Evolutionary conservation across 2,329 filamentous ascomycete species (phyloP), one percentile per base, ranked within the genome.

Genomic region (Orbilia oligospora): DNA sequence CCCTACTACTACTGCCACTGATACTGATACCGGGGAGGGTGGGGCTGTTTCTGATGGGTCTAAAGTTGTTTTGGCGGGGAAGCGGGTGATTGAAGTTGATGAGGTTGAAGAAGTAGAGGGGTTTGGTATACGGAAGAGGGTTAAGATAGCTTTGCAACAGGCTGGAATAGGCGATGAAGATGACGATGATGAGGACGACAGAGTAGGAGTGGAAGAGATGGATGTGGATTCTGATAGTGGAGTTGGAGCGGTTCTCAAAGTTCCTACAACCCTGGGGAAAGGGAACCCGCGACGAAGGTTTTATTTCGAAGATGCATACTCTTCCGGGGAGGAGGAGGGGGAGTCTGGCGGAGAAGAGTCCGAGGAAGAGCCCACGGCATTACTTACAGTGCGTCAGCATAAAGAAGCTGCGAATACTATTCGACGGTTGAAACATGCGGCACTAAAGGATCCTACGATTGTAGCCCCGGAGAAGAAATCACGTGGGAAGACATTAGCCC

Each of bases 251-350:
- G 49, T 3, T 9, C 48, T 48, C 6, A 38, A 76, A 36, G 55
- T 36, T 24, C 55, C 68, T n/a, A 49, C 67, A 5, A 22, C 38
- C 30, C 33, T 51, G 8, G 24, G 46, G 22, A 41, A 33, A n/a
- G 10, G 36, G 14, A 63, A 51, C 18, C 48, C 55, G 16, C 27
- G 73, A 12, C 67, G 66, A 46, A 61, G 18, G 44, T 77, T 71
- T 64, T 71, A 77, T 61, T 77, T 77, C 64, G 73, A 77, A 24
- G 65, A 70, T 41, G 46, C 20, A 22, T 65, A 55, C 3, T 68
- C 68, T 48, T 78, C 75, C n/a, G 63, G 44, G 5, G n/a, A n/a
- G n/a, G n/a, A n/a, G n/a, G n/a, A n/a, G n/a, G n/a, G n/a, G n/a
- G 67, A 68, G 10, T 36, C n/a, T 14, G 68, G 65, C 18, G 66